Base-by-base conservation (phyloP, 495 filamentous ascomycete species). In the Articulospora tetracladia region DNA sequence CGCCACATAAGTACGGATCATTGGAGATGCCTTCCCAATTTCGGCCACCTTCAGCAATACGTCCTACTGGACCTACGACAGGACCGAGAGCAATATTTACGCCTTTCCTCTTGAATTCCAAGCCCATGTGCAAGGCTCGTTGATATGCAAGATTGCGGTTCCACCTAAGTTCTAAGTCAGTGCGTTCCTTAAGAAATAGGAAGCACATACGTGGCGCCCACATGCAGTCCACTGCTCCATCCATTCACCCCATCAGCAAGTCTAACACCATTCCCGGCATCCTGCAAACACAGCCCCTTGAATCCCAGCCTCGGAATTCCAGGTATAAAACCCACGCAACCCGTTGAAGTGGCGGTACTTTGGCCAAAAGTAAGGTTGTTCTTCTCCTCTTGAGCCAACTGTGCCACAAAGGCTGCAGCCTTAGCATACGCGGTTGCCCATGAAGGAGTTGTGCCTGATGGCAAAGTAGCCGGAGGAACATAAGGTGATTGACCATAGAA, bases 11-110 rank as follows among this genome's bases (percentile, higher is more conserved):
- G 58, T 61, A 64, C 8, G 53, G 60, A 52, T 64, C 41, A 48
- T 32, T 51, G 24, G 49, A 25, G 82, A 65, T 79, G 13, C 67
- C 74, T 59, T 79, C 83, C 81, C 81, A 86, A 62, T 83, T 83
- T 17, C 83, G 66, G 8, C 83, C 83, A 20, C 75, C 76, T 20
- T 68, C 55, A 4, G 79, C 75, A 11, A 80, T 72, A 0, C 82
- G 71, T 0, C 83, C 83, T 1, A 79, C 60, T 1, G 82, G 82
- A 1, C 82, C 83, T 47, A 83, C 81, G 13, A 88, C 84, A 8
- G 86, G 88, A 0, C 86, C 87, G 23, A 90, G 73, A 1, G 81
- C 74, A n/a, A 91, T 76, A 67, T 91, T 85, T 11, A 89, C 79
- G 0, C 86, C 87, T 68, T 90, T 81, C 1, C 66, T 69, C 23